Conservation (phyloP, 495 filamentous ascomycete genomes). For the Parachaetomium inaequale region DNA sequence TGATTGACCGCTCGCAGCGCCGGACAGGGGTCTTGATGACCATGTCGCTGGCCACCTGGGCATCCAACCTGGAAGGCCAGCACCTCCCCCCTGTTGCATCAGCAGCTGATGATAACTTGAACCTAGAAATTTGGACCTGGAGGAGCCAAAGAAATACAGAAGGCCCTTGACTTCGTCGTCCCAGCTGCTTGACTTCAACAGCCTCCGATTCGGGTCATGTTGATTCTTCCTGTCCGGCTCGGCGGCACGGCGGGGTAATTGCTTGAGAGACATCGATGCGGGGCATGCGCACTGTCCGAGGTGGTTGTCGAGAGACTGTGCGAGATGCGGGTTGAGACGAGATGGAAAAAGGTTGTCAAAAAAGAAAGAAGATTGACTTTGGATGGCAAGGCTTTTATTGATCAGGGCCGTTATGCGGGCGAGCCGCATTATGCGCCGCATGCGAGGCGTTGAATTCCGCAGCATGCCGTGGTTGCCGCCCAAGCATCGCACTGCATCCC, state of each 20-base stretch:
- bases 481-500: not conserved
- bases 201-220: not conserved
- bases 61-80: not conserved
- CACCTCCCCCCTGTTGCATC: not conserved
- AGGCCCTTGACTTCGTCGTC: not conserved
- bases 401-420: not conserved
- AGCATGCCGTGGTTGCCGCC: not conserved
- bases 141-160: not conserved
- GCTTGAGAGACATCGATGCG: not conserved
- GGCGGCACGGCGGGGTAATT: not conserved
- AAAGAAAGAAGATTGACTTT: not conserved
- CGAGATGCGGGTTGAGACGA: not conserved
- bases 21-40: conserved; percentile 4
- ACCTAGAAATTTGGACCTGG: not conserved
- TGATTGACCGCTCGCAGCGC: conserved; percentile 10
- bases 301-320: not conserved
- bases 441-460: not conserved
- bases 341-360: not conserved
- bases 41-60: not conserved
- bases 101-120: not conserved
- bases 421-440: conserved; percentile 7
- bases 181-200: not conserved
- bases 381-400: not conserved
- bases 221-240: not conserved
- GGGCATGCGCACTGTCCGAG: not conserved